Conservation (phyloP, 768 basidiomycete genomes). For the Hydnum rufescens region DNA sequence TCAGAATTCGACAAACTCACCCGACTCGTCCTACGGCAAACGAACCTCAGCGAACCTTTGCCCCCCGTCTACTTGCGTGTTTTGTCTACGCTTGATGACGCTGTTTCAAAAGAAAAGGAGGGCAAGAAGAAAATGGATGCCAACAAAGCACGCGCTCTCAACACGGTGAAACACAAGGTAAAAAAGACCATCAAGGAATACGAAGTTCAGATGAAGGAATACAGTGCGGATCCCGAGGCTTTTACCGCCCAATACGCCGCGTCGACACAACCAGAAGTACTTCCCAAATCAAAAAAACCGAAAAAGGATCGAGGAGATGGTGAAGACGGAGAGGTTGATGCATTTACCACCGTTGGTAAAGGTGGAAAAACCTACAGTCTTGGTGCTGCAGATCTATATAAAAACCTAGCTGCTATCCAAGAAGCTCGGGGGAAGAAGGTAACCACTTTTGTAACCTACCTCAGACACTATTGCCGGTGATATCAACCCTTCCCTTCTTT, state of each 20-base stretch:
- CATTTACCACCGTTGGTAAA: conserved; percentile 80
- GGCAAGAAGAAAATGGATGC: conserved; percentile 77
- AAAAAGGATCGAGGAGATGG: conserved; percentile 24
- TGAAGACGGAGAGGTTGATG: conserved; percentile 29
- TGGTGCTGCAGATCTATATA: conserved; percentile 74
- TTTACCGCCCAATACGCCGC: conserved; percentile 57
- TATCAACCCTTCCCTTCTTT: background rate
- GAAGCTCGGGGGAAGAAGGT: conserved; percentile 96
- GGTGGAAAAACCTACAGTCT: conserved; percentile 71
- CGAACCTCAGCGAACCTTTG: conserved; percentile 66
- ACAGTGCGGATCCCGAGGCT: conserved; percentile 73
- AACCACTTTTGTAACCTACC: conserved; percentile 9
- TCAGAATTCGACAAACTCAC: conserved; percentile 91
- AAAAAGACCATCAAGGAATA: conserved; percentile 82
- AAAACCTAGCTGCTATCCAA: conserved; percentile 74
- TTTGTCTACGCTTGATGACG: conserved; percentile 50
- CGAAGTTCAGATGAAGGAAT: conserved; percentile 60
- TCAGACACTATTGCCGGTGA: background rate
- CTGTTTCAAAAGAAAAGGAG: conserved; percentile 71
- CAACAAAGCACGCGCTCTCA: conserved; percentile 79
- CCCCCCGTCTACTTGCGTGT: conserved; percentile 73
- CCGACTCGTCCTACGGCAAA: conserved; percentile 75
- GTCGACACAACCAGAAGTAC: conserved; percentile 26
- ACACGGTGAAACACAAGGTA: conserved; percentile 95
- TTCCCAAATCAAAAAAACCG: conserved; percentile 17